Evolutionary conservation across 2,329 filamentous ascomycete species (phyloP).

Genomic region (Fusarium chaquense): DNA sequence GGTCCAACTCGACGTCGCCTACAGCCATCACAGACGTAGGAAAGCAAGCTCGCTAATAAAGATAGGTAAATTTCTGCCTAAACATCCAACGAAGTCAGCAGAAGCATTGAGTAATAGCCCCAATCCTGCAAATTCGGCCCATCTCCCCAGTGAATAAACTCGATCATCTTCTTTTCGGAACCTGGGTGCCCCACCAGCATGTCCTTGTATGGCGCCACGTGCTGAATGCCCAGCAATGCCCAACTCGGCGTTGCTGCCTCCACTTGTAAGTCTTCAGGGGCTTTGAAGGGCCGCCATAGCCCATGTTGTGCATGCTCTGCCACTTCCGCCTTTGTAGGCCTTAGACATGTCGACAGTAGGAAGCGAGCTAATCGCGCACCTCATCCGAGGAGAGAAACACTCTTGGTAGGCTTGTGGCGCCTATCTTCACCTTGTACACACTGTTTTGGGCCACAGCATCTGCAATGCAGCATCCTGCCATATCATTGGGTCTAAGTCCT

Average conservation of each 20-base stretch:
- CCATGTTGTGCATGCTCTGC: conserved; percentile 23
- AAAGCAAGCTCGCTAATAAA: conserved; percentile 8
- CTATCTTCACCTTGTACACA: conserved; percentile 23
- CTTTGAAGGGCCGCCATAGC: conserved; percentile 11
- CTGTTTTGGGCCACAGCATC: conserved; percentile 32
- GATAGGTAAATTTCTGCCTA: conserved; percentile 30
- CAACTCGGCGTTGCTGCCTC: conserved; percentile 36
- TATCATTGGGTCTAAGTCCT: conserved; percentile 27
- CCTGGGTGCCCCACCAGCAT: conserved; percentile 39
- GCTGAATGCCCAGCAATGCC: conserved; percentile 42
- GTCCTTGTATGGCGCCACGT: conserved; percentile 48
- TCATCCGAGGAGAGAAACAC: conserved; percentile 19
- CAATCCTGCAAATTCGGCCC: conserved; percentile 8
- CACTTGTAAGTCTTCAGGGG: conserved; percentile 20
- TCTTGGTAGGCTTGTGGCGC: conserved; percentile 13
- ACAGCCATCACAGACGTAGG: conserved; percentile 4
- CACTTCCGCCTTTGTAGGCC: conserved; percentile 17
- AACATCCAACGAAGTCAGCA: conserved; percentile 16
- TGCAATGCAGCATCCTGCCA: conserved; percentile 14
- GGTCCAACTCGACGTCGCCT: conserved; percentile 1
- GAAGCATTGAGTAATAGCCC: conserved; percentile 5
- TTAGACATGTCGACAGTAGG: conserved; percentile 3
- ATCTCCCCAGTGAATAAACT: conserved; percentile 31
- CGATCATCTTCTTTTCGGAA: conserved; percentile 34
- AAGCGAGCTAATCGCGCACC: conserved; percentile 27